Conservation (phyloP, 352 stramenopile genomes). For the Peronosclerospora sorghi region DNA sequence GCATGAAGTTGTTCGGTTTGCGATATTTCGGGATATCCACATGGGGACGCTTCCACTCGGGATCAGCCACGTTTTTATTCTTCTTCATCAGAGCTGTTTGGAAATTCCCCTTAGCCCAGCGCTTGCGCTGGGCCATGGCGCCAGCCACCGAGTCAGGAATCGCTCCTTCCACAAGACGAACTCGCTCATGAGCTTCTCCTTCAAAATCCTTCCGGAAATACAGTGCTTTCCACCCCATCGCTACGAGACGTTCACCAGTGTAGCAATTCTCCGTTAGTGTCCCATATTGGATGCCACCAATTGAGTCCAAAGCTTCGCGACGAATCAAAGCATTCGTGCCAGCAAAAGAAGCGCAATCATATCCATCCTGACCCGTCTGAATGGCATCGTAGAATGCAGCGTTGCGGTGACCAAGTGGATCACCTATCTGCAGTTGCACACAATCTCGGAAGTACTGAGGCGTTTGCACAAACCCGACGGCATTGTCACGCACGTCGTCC, state of each 20-base stretch:
- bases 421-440: constrained; percentile 71
- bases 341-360: constrained; percentile 68
- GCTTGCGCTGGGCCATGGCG: constrained; percentile 67
- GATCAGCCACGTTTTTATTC: constrained; percentile 61
- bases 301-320: constrained; percentile 73
- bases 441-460: constrained; percentile 81
- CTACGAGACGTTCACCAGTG: constrained; percentile 62
- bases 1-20: constrained; percentile 77
- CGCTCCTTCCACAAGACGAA: constrained; percentile 65
- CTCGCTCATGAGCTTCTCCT: constrained; percentile 58
- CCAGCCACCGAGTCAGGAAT: constrained; percentile 72
- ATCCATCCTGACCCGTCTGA: constrained; percentile 75
- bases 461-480: constrained; percentile 71
- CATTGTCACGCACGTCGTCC: constrained; percentile 69
- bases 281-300: constrained; percentile 79
- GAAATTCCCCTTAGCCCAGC: constrained; percentile 81
- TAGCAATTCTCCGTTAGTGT: constrained; percentile 78
- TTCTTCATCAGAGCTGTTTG: constrained; percentile 79
- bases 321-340: constrained; percentile 77
- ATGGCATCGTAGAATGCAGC: constrained; percentile 79
- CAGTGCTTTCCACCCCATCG: constrained; percentile 76
- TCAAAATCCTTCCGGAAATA: constrained; percentile 86
- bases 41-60: constrained; percentile 68
- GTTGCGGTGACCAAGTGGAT: constrained; percentile 73
- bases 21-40: constrained; percentile 67